These are phyloP conservation scores for peach (Prunus persica) DNA, from an alignment of 306 rosid genomes.

Conservation along the genomic window Prunus_persica_NCBIv2 NC_034016.1:20768001-20768500, in stretches of 20 bases:
- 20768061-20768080: no score
- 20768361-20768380: slow-evolving; percentile 28
- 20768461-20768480: slow-evolving; percentile 19
- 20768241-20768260: slow-evolving; percentile 27
- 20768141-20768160: slow-evolving; percentile 30
- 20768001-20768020: background rate
- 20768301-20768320: slow-evolving; percentile 52
- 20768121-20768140: background rate
- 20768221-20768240: slow-evolving; percentile 33
- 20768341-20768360: slow-evolving; percentile 27
- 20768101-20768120: no score
- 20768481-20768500: slow-evolving; percentile 21
- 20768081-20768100: no score
- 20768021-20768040: no score
- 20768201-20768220: slow-evolving; percentile 31
- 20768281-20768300: slow-evolving; percentile 59
- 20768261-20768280: slow-evolving; percentile 35
- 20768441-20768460: slow-evolving; percentile 21
- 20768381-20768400: slow-evolving; percentile 36
- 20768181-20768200: slow-evolving; percentile 39
- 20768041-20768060: no score
- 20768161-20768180: slow-evolving; percentile 40
- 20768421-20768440: slow-evolving; percentile 24
- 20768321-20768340: slow-evolving; percentile 43
- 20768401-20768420: slow-evolving; percentile 28